phyloP scores from a whole-genome alignment of 352 stramenopile species.

The Albugo candida region DNA sequence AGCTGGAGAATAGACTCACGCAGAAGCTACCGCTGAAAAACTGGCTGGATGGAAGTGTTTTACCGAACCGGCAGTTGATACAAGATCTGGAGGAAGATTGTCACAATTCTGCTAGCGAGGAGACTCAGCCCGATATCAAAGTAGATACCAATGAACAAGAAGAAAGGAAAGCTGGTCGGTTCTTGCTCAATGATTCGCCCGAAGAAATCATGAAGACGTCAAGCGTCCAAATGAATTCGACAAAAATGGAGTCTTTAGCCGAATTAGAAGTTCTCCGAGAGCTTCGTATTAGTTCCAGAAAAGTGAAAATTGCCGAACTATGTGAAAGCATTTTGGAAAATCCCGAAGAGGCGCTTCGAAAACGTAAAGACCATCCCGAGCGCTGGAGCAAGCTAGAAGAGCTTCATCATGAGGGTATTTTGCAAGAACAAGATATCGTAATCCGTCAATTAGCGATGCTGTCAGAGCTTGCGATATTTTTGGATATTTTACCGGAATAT shows the following conservation, averaged over 20 bases:
- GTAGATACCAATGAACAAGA: constrained; percentile 17
- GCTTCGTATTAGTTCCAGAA: constrained; percentile 54
- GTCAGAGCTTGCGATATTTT: constrained; percentile 87
- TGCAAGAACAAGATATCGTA: constrained; percentile 42
- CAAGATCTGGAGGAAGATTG: not conserved
- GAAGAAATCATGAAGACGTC: constrained; percentile 69
- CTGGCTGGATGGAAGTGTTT: not conserved
- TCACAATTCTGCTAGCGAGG: not conserved
- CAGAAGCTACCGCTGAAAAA: not conserved
- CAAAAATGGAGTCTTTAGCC: constrained; percentile 6
- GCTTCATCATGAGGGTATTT: constrained; percentile 27
- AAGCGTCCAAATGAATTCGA: constrained; percentile 8
- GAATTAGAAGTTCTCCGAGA: constrained; percentile 54
- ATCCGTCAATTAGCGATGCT: constrained; percentile 80
- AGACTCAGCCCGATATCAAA: constrained; percentile 10
- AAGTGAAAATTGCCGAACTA: constrained; percentile 74
- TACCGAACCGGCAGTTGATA: not conserved
- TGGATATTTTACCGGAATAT: constrained; percentile 91
- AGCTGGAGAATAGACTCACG: constrained; percentile 20
- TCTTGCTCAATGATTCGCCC: constrained; percentile 49
- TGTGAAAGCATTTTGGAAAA: constrained; percentile 79
- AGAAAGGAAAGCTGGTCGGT: constrained; percentile 19
- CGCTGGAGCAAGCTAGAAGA: constrained; percentile 66
- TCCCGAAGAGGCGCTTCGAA: constrained; percentile 74
- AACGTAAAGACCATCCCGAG: constrained; percentile 66